Conservation (phyloP, 306 rosid genomes). For the Pyrus communis region DNA sequence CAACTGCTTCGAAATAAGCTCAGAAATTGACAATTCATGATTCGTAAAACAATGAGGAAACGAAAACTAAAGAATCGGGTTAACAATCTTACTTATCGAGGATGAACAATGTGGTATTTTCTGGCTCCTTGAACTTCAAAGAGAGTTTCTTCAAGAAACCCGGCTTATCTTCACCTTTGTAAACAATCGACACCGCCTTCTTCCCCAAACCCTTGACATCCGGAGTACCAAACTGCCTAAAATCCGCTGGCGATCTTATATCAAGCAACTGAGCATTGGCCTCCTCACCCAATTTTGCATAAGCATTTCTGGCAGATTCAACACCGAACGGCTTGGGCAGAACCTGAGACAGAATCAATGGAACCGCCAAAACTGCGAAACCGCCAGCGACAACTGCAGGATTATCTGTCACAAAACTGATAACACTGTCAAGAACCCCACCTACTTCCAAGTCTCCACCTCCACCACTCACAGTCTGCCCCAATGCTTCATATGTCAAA, state of each 20-base stretch:
- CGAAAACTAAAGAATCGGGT: neutral
- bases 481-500: slow-evolving; percentile 67
- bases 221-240: slow-evolving; percentile 67
- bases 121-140: slow-evolving; percentile 81
- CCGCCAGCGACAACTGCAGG: slow-evolving; percentile 73
- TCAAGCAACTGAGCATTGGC: slow-evolving; percentile 73
- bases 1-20: neutral
- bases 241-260: slow-evolving; percentile 58
- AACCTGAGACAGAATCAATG: slow-evolving; percentile 69
- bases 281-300: slow-evolving; percentile 67
- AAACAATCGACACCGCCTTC: slow-evolving; percentile 55
- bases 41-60: neutral
- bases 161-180: slow-evolving; percentile 71
- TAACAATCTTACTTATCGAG: slow-evolving; percentile 76
- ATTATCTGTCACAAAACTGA: slow-evolving; percentile 56
- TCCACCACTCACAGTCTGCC: slow-evolving; percentile 20
- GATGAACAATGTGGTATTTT: slow-evolving; percentile 80
- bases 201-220: slow-evolving; percentile 65
- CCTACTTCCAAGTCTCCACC: slow-evolving; percentile 43
- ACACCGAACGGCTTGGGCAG: slow-evolving; percentile 77
- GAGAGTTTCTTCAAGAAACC: slow-evolving; percentile 78
- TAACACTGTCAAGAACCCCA: slow-evolving; percentile 43
- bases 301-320: slow-evolving; percentile 83
- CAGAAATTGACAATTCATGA: neutral
- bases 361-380: slow-evolving; percentile 61